Percentiles rank a stretch among this genome's conserved stretches.
Evolutionary conservation across 1,139 yeast species (phyloP).

Genomic region (Taphrina pruni): DNA sequence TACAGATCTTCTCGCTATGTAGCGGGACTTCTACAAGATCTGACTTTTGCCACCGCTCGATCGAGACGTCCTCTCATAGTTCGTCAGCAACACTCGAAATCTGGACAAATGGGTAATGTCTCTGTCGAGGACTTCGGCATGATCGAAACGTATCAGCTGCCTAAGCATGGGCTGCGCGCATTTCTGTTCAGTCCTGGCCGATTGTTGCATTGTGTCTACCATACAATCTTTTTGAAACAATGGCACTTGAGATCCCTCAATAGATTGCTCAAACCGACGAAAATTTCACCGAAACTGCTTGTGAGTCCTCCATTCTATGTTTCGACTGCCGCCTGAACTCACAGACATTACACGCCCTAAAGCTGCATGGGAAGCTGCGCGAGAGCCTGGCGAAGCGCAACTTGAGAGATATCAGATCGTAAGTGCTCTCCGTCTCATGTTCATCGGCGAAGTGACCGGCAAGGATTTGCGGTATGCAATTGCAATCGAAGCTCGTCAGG

Average conservation of each 20-base stretch:
- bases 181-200: neutral
- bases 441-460: neutral
- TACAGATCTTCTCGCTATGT: too few species aligned
- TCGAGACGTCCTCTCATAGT: neutral
- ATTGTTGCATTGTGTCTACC: neutral
- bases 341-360: conserved; percentile 3
- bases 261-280: neutral
- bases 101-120: neutral
- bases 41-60: neutral
- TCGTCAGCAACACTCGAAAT: neutral
- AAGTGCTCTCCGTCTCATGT: neutral
- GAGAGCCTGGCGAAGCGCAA: neutral
- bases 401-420: conserved; percentile 10
- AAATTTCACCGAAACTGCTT: conserved; percentile 2
- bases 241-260: neutral
- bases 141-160: neutral
- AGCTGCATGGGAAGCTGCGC: neutral
- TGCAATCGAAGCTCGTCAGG: conserved; percentile 29
- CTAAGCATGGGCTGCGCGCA: neutral
- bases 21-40: too few species aligned
- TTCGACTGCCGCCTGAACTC: neutral
- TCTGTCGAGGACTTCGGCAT: conserved; percentile 9
- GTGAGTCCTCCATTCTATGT: neutral
- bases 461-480: conserved; percentile 22
- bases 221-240: neutral